Conservation (phyloP, 2,329 filamentous ascomycete genomes). For the Periconia sp. region DNA sequence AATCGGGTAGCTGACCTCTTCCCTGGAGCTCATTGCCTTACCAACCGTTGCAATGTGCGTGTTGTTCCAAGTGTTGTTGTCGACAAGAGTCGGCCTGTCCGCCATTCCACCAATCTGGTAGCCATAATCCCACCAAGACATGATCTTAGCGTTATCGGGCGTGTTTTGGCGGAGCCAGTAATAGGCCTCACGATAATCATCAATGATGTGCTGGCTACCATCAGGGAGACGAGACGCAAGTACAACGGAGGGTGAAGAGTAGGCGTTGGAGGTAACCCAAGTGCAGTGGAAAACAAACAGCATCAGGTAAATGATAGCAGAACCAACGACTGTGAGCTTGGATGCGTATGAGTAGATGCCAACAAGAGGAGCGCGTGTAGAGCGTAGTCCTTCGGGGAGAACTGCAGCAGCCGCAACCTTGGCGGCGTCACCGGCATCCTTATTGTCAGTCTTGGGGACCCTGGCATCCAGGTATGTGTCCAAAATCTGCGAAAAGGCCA, state of each 20-base stretch:
- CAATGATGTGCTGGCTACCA: constrained; percentile 96
- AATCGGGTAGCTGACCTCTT: constrained; percentile 98
- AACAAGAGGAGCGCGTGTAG: constrained; percentile 71
- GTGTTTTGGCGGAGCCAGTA: constrained; percentile 99
- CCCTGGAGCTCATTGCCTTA: constrained; percentile 96
- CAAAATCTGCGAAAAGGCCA: constrained; percentile 83
- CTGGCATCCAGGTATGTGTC: constrained; percentile 77
- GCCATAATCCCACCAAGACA: constrained; percentile 99
- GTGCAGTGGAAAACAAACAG: constrained; percentile 97
- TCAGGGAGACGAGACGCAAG: constrained; percentile 90
- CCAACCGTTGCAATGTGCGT: constrained; percentile 98
- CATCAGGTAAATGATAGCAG: constrained; percentile 77
- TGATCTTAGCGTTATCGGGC: constrained; percentile 90
- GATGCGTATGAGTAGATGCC: constrained; percentile 82
- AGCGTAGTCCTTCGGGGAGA: constrained; percentile 62
- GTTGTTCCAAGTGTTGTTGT: constrained; percentile 99
- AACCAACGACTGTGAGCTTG: constrained; percentile 74
- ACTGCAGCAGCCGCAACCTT: constrained; percentile 54
- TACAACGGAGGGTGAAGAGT: constrained; percentile 96
- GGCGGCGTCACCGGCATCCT: constrained; percentile 45
- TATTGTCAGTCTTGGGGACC: constrained; percentile 58
- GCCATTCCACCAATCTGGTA: constrained; percentile 99
- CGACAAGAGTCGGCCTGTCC: constrained; percentile 91
- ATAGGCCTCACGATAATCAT: constrained; percentile 98
- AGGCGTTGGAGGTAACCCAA: constrained; percentile 98